Conservation (phyloP, 257 asterid genomes). For the Voacanga thouarsii region DNA sequence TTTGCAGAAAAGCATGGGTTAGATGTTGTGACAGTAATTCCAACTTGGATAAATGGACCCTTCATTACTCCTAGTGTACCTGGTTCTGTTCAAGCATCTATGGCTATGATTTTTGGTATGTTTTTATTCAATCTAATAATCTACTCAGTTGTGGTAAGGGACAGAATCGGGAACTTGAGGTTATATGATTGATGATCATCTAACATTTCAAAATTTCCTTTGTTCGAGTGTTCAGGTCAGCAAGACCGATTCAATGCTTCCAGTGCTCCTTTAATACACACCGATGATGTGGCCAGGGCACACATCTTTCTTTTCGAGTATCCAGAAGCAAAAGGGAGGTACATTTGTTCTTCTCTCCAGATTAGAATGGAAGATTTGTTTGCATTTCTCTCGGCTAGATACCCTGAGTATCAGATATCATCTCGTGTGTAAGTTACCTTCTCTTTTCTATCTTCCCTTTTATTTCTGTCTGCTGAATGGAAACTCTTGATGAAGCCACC, state of each 20-base stretch:
- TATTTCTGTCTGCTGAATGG: neutral
- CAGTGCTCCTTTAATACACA: slow-evolving; percentile 40
- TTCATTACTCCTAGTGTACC: slow-evolving; percentile 14
- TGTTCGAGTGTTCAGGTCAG: neutral
- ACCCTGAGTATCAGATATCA: slow-evolving; percentile 51
- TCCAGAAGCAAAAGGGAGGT: slow-evolving; percentile 51
- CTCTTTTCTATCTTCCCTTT: neutral
- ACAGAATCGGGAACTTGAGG: too few relatives aligned
- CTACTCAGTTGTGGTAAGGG: too few relatives aligned
- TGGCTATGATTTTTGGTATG: slow-evolving; percentile 13
- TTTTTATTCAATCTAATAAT: neutral
- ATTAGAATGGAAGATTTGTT: slow-evolving; percentile 25
- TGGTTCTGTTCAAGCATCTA: neutral
- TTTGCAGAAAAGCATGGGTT: slow-evolving; percentile 22
- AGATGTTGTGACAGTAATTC: slow-evolving; percentile 17
- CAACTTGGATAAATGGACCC: slow-evolving; percentile 13
- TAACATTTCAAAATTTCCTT: too few relatives aligned
- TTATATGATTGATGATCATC: neutral
- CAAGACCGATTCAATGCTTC: neutral
- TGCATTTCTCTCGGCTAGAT: slow-evolving; percentile 34
- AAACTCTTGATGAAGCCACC: neutral
- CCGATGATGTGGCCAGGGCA: slow-evolving; percentile 55
- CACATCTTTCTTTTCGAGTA: slow-evolving; percentile 52
- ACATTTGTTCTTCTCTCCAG: slow-evolving; percentile 36
- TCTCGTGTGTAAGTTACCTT: slow-evolving; percentile 36